These are phyloP conservation scores for Talaromyces thailandensis DNA, from an alignment of 495 filamentous ascomycete species.

Conservation along the genomic window DNA sequence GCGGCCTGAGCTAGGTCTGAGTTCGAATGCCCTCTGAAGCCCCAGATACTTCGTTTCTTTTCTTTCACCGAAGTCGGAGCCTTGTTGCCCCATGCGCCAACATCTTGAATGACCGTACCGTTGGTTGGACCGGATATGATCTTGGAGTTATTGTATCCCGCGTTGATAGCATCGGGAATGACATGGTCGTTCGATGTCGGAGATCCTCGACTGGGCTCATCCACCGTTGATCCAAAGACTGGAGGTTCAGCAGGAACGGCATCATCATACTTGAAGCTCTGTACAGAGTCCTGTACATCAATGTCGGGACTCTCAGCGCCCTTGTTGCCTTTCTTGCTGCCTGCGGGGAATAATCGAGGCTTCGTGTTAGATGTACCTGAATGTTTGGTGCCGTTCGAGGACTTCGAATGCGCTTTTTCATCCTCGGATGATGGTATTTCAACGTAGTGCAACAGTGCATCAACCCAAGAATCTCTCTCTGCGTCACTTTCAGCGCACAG, in stretches of 20 bases:
- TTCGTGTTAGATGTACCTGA: slow-evolving; percentile 12
- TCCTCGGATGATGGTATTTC: slow-evolving; percentile 56
- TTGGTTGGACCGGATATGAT: slow-evolving; percentile 84
- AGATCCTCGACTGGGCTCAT: slow-evolving; percentile 27
- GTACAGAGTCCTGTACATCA: slow-evolving; percentile 46
- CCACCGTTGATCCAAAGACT: slow-evolving; percentile 45
- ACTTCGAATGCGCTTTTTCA: slow-evolving; percentile 21
- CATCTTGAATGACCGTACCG: slow-evolving; percentile 75
- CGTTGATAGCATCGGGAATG: slow-evolving; percentile 12
- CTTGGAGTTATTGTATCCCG: slow-evolving; percentile 36
- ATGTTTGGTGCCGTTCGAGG: slow-evolving; percentile 9
- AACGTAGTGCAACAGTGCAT: slow-evolving; percentile 82
- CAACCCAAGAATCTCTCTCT: slow-evolving; percentile 91
- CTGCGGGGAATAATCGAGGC: slow-evolving; percentile 29
- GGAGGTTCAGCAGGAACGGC: slow-evolving; percentile 67
- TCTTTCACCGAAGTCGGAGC: slow-evolving; percentile 53
- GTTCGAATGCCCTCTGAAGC: slow-evolving; percentile 65
- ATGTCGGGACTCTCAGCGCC: slow-evolving; percentile 32
- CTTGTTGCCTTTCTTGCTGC: slow-evolving; percentile 27
- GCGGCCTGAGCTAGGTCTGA: slow-evolving; percentile 40
- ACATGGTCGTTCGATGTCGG: slow-evolving; percentile 17
- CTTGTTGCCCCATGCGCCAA: slow-evolving; percentile 81
- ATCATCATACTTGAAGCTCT: slow-evolving; percentile 77
- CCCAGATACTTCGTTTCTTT: slow-evolving; percentile 91
- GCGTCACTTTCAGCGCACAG: slow-evolving; percentile 90